Conservation (phyloP, 1,284 basidiomycete species). For the Ustilago hordei region DNA sequence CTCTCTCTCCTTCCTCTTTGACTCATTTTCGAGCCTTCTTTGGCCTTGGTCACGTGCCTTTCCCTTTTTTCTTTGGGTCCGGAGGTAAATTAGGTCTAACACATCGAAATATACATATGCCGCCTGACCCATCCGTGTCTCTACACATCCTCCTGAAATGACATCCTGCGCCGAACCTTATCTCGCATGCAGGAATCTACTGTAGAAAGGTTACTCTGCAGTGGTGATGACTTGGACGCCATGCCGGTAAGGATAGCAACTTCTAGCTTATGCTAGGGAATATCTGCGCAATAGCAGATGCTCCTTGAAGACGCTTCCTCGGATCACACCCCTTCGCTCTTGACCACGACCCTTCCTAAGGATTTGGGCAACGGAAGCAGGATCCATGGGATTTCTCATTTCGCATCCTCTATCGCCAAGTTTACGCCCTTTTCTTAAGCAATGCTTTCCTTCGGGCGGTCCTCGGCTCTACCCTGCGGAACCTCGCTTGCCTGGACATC, state of each 20-base stretch:
- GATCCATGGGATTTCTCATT: no score
- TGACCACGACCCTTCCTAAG: background rate
- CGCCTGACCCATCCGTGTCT: constrained; percentile 8
- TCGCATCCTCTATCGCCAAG: no score
- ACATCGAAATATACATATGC: background rate
- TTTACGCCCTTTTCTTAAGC: background rate
- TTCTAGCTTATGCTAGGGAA: background rate
- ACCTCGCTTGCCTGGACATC: constrained; percentile 33
- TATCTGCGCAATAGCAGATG: background rate
- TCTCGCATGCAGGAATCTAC: background rate
- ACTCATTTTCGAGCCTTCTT: constrained; percentile 19
- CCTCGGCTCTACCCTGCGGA: constrained; percentile 15
- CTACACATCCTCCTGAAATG: constrained; percentile 16
- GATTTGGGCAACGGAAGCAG: background rate
- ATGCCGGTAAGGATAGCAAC: background rate
- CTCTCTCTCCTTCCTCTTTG: constrained; percentile 16
- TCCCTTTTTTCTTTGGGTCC: background rate
- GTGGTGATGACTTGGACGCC: background rate
- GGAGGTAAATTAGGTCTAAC: background rate
- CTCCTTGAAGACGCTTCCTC: background rate
- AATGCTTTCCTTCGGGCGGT: background rate
- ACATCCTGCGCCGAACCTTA: constrained; percentile 2
- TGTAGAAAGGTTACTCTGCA: background rate
- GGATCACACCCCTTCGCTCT: background rate
- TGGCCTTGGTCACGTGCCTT: constrained; percentile 12